These are phyloP conservation scores for Acanthamoeba quina DNA, from an alignment of 208 protist species.

Conservation along the genomic window DNA sequence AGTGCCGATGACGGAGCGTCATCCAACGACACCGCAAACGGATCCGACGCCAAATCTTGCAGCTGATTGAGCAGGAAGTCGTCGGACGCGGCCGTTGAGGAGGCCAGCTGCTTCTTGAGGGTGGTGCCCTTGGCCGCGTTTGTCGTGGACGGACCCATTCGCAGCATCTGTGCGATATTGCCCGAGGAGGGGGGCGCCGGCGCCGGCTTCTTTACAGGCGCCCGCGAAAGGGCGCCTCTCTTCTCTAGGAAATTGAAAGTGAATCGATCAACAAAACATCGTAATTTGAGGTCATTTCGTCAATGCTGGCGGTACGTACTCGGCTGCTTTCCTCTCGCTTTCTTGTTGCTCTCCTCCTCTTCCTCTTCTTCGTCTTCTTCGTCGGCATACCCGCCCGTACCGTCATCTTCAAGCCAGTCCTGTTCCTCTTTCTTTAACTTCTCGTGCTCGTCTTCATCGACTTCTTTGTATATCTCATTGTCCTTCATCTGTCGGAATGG, in stretches of 20 bases:
- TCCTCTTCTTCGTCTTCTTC: slow-evolving; percentile 33
- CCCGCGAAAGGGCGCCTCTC: slow-evolving; percentile 12
- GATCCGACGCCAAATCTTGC: slow-evolving; percentile 36
- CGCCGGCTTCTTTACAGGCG: not conserved
- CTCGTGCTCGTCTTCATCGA: slow-evolving; percentile 45
- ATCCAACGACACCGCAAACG: not conserved
- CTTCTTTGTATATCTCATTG: slow-evolving; percentile 8
- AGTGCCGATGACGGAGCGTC: not conserved
- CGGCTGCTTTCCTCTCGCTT: not conserved
- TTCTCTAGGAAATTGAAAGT: not conserved
- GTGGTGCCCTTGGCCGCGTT: not conserved
- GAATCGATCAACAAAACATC: not conserved
- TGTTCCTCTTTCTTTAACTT: slow-evolving; percentile 36
- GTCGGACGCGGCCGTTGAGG: not conserved
- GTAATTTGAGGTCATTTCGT: not conserved
- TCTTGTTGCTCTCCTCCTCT: slow-evolving; percentile 44
- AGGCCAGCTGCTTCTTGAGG: slow-evolving; percentile 32
- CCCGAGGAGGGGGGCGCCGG: slow-evolving; percentile 1
- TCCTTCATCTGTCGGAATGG: not conserved
- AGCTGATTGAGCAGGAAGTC: slow-evolving; percentile 38
- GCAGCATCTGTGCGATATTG: slow-evolving; percentile 61
- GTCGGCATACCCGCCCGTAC: not conserved
- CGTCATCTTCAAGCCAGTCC: slow-evolving; percentile 64
- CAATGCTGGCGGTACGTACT: not conserved
- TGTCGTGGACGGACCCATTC: slow-evolving; percentile 16